Base-by-base conservation (phyloP, 306 rosid species). In the Pyrus communis region DNA sequence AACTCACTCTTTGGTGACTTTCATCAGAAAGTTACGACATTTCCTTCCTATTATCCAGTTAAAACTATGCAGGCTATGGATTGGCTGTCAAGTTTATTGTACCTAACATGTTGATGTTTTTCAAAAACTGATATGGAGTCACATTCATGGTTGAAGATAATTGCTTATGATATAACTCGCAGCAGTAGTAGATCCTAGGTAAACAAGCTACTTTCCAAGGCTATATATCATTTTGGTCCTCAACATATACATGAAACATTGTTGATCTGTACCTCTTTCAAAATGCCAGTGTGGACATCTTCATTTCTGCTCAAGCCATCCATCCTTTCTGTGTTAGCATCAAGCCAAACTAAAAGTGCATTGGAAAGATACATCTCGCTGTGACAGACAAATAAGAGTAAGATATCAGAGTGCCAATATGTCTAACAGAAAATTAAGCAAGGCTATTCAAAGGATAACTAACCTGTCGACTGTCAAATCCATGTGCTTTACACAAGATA, bases 381-480 rank as follows among this genome's bases (percentile, higher is more conserved):
- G 89, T 76, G 62, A 82, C 81, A 51, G 82, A 84, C 42, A 46
- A 72, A 71, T 45, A 73, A 45, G 58, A 75, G 45, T 49, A 75
- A 54, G 27, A 77, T 77, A 78, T 88, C 69, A 88, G 76, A 83
- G 51, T 57, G 51, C 21, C 60, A 31, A 2, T 19, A 40, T 66
- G 63, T 65, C 72, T 51, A 28, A 14, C 64, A 73, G n/a, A 21
- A 68, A 19, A 73, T 67, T 59, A 62, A 82, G 72, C 79, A 30
- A 79, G 31, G 66, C 55, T 72, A 80, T 69, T 74, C 74, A 21
- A 25, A 63, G 69, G 73, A 73, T 65, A 80, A 54, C 61, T 40
- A 76, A 92, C 97, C 96, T 90, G 81, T 92, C 96, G 71, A 88
- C 83, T 14, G 96, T 92, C 83, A 92, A 79, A 75, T 77, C 74